Conservation (phyloP, 1,139 yeast species). For the Taphrina pruni region DNA sequence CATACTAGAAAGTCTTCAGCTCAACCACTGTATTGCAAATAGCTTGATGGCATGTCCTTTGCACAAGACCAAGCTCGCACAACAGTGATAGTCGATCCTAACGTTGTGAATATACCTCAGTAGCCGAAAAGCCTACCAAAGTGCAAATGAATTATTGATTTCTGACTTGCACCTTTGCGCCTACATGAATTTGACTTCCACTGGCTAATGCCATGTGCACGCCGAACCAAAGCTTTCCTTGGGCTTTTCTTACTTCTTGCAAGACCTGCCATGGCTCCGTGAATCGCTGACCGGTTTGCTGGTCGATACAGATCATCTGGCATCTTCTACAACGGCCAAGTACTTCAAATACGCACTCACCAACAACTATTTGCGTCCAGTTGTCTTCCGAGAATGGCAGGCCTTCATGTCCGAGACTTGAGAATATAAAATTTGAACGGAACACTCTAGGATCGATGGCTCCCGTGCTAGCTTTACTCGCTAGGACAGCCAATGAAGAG, state of each 20-base stretch:
- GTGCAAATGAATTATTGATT: neutral
- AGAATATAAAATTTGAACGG: slow-evolving; percentile 26
- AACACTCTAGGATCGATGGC: slow-evolving; percentile 14
- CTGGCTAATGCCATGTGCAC: slow-evolving; percentile 19
- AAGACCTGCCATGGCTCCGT: slow-evolving; percentile 24
- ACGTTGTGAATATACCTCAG: no score
- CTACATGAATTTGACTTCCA: neutral
- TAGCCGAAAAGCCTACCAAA: no score
- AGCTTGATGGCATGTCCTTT: no score
- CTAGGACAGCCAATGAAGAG: slow-evolving; percentile 7
- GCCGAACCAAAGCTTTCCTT: slow-evolving; percentile 30
- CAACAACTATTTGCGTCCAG: neutral
- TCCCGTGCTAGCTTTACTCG: neutral
- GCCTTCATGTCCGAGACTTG: neutral
- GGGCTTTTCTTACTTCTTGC: slow-evolving; percentile 1
- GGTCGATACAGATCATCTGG: slow-evolving; percentile 35
- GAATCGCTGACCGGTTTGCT: slow-evolving; percentile 17
- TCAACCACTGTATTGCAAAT: no score
- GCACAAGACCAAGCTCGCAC: no score
- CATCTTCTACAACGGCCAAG: slow-evolving; percentile 34
- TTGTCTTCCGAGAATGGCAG: slow-evolving; percentile 25
- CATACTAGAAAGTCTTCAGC: no score
- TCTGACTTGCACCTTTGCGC: neutral
- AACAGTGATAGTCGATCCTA: no score
- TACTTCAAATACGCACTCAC: slow-evolving; percentile 17